phyloP scores from a whole-genome alignment of 257 asterid species.

The Sherardia arvensis region DNA sequence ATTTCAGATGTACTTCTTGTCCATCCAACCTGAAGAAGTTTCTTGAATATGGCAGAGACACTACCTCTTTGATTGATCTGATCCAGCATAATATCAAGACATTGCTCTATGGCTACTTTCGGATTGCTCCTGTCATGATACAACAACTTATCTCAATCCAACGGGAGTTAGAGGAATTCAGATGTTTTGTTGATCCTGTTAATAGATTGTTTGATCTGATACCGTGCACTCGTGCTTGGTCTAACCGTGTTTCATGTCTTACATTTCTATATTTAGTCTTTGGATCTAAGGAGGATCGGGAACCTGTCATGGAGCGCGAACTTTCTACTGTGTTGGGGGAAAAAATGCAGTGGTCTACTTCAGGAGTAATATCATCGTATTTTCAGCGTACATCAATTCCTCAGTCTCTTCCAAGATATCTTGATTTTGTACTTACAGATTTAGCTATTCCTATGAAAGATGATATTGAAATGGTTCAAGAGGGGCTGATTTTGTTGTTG shows the following conservation, averaged over 20 bases:
- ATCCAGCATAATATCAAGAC: neutral
- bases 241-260: neutral
- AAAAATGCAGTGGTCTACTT: neutral
- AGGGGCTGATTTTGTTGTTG: neutral
- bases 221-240: neutral
- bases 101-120: neutral
- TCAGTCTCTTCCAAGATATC: neutral
- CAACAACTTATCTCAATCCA: neutral
- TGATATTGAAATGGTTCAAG: neutral
- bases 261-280: neutral
- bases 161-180: neutral
- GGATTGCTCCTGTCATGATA: neutral
- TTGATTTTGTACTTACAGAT: neutral
- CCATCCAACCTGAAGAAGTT: neutral
- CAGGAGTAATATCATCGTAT: neutral
- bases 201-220: neutral
- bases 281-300: neutral
- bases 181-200: neutral
- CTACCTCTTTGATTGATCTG: neutral
- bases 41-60: neutral
- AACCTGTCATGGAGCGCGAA: neutral
- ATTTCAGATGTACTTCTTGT: neutral
- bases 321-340: neutral
- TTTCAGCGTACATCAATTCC: neutral
- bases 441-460: neutral